These are phyloP conservation scores for Yamagishiella unicocca DNA, from an alignment of 139 green algal genomes.

Conservation along the genomic window DNA sequence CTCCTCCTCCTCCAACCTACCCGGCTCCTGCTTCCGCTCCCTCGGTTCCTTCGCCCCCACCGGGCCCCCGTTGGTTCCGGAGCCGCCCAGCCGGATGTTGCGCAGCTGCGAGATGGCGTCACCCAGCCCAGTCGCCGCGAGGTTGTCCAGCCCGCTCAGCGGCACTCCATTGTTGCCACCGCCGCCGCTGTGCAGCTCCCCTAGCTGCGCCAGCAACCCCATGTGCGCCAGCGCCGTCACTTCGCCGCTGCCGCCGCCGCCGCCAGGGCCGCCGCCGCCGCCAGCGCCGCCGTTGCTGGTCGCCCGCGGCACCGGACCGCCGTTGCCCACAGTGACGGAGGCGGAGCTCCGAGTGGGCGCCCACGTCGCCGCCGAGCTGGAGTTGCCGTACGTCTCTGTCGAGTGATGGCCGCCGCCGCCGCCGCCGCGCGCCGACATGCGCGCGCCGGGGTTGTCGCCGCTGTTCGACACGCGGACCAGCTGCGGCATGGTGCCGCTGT, in stretches of 20 bases:
- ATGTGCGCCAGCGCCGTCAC: too few relatives aligned
- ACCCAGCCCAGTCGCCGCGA: constrained; percentile 19
- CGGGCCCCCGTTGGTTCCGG: not conserved
- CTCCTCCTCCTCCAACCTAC: not conserved
- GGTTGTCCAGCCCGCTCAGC: constrained; percentile 1
- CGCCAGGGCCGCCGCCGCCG: not conserved
- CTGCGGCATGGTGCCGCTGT: not conserved
- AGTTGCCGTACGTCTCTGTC: not conserved
- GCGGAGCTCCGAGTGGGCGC: not conserved
- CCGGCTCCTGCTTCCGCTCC: not conserved
- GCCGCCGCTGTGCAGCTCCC: not conserved
- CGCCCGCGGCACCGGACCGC: too few relatives aligned
- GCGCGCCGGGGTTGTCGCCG: not conserved
- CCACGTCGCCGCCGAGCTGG: not conserved
- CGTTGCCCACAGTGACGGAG: not conserved
- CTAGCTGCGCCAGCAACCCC: not conserved
- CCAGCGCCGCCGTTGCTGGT: not conserved
- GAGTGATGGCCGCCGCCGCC: not conserved
- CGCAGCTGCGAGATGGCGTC: constrained; percentile 42
- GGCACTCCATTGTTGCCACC: not conserved
- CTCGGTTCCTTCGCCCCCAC: not conserved
- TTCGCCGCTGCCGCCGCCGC: not conserved
- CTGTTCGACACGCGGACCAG: not conserved
- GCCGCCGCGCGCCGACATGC: not conserved
- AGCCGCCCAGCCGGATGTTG: not conserved